phyloP scores from a whole-genome alignment of 805 yeast species.

The Nakazawaea holstii region DNA sequence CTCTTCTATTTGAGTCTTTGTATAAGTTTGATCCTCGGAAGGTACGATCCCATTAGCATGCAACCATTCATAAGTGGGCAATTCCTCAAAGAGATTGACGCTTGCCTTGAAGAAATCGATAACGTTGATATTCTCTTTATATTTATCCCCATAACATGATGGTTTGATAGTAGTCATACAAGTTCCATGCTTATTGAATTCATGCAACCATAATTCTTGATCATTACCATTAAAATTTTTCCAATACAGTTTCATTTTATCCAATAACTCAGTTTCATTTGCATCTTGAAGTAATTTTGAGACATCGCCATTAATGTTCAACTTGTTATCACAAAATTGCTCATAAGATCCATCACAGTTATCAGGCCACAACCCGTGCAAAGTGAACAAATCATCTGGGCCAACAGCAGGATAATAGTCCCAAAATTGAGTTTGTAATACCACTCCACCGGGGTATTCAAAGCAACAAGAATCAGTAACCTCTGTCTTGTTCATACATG shows the following conservation, averaged over 20 bases:
- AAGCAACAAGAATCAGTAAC: constrained; percentile 71
- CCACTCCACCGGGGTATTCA: constrained; percentile 80
- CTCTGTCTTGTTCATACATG: constrained; percentile 54
- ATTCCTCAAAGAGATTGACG: constrained; percentile 46
- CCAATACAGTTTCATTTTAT: constrained; percentile 62
- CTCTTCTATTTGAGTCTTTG: constrained; percentile 45
- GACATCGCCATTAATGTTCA: constrained; percentile 46
- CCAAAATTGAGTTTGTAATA: constrained; percentile 90
- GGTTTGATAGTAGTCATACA: constrained; percentile 81
- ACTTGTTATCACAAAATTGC: constrained; percentile 66
- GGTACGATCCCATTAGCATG: constrained; percentile 70
- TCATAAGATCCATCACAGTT: constrained; percentile 77
- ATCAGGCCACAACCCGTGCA: constrained; percentile 90
- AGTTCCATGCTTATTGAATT: constrained; percentile 91
- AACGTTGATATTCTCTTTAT: constrained; percentile 37
- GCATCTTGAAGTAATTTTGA: constrained; percentile 38
- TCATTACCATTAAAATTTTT: constrained; percentile 67
- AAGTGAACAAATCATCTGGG: constrained; percentile 64
- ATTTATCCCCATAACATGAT: constrained; percentile 48
- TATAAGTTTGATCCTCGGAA: constrained; percentile 47
- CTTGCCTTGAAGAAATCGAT: constrained; percentile 66
- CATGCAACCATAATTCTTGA: constrained; percentile 79
- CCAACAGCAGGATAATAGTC: constrained; percentile 75
- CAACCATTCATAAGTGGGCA: constrained; percentile 68
- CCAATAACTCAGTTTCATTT: constrained; percentile 46